Evolutionary conservation across 345 rosid species (phyloP).

Genomic region (Litchi chinensis): DNA sequence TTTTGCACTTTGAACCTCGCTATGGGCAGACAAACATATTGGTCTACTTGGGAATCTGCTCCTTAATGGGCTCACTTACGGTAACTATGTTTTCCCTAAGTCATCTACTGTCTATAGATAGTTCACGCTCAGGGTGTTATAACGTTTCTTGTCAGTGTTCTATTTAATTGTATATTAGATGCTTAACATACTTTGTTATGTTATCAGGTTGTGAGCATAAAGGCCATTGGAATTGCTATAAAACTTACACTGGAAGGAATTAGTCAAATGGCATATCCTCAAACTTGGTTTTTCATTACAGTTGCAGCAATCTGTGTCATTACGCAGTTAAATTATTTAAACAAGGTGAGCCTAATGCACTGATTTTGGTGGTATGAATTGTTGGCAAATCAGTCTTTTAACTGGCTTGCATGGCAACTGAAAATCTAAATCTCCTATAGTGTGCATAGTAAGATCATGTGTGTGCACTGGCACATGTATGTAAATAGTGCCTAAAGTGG

Average conservation of each 20-base stretch:
- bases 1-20: slow-evolving; percentile 84
- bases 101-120: not conserved
- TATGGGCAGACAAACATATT: slow-evolving; percentile 81
- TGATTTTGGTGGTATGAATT: not conserved
- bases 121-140: not conserved
- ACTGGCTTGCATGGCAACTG: not conserved
- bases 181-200: slow-evolving; percentile 1
- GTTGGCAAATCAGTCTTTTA: not conserved
- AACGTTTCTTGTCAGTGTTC: not conserved
- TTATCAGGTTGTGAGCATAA: slow-evolving; percentile 84
- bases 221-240: slow-evolving; percentile 92
- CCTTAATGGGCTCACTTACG: slow-evolving; percentile 81
- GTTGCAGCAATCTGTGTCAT: slow-evolving; percentile 85
- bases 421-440: slow-evolving; percentile 1
- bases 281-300: slow-evolving; percentile 89
- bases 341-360: slow-evolving; percentile 52
- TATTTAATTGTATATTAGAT: not conserved
- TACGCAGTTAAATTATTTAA: slow-evolving; percentile 85
- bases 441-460: not conserved
- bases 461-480: not conserved
- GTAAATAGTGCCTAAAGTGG: not conserved
- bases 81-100: slow-evolving; percentile 37
- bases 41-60: slow-evolving; percentile 87
- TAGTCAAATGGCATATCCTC: slow-evolving; percentile 75
- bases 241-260: slow-evolving; percentile 85